phyloP scores from a whole-genome alignment of 495 filamentous ascomycete species.

The Penicillium nucicola region DNA sequence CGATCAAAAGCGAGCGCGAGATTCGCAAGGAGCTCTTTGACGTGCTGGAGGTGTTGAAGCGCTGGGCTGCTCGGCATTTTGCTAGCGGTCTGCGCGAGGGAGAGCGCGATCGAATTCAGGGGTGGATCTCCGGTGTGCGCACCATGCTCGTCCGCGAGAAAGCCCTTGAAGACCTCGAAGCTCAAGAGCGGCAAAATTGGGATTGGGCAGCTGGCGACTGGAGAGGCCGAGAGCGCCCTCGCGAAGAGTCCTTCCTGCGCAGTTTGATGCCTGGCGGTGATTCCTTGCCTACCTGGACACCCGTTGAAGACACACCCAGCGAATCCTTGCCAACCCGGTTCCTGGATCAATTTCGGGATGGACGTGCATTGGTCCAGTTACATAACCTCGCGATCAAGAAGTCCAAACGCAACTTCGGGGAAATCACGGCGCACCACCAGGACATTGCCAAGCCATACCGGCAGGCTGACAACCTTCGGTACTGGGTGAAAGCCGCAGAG shows the following conservation, averaged over 20 bases:
- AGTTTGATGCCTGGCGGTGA: conserved; percentile 50
- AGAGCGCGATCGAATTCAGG: conserved; percentile 66
- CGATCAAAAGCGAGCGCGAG: conserved; percentile 77
- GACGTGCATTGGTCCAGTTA: conserved; percentile 74
- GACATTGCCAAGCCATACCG: conserved; percentile 94
- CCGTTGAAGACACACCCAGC: conserved; percentile 44
- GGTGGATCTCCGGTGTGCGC: conserved; percentile 75
- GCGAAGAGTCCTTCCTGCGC: conserved; percentile 79
- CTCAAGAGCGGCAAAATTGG: conserved; percentile 69
- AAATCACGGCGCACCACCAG: conserved; percentile 81
- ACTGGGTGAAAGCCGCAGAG: conserved; percentile 94
- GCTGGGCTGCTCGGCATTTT: conserved; percentile 86
- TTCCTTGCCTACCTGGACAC: conserved; percentile 67
- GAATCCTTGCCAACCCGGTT: conserved; percentile 68
- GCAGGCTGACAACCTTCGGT: conserved; percentile 86
- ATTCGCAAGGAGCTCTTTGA: conserved; percentile 78
- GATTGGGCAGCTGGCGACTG: conserved; percentile 76
- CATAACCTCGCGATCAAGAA: conserved; percentile 86
- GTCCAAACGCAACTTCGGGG: conserved; percentile 84
- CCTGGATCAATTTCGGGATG: conserved; percentile 69
- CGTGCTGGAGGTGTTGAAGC: conserved; percentile 85
- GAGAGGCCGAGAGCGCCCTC: conserved; percentile 69
- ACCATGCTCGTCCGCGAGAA: conserved; percentile 72
- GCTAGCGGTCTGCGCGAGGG: conserved; percentile 72
- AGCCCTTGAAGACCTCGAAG: conserved; percentile 69